Percentiles rank a stretch among this genome's conserved stretches.
phyloP scores from a whole-genome alignment of 2,329 filamentous ascomycete genomes.

The Nemania sp. region DNA sequence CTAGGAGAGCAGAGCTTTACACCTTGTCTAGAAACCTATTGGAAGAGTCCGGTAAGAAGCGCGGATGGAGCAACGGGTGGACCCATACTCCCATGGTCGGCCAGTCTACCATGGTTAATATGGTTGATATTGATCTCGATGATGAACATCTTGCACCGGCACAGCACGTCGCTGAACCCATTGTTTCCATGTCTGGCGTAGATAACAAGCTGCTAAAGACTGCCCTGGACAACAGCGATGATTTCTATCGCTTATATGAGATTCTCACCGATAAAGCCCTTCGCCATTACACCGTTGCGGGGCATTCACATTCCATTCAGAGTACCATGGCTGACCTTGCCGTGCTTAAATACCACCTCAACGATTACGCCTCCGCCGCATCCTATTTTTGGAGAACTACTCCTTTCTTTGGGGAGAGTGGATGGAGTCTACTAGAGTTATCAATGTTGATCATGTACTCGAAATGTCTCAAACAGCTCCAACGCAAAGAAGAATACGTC shows the following conservation, averaged over 20 bases:
- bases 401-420: constrained; percentile 80
- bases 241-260: constrained; percentile 77
- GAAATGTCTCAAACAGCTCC: constrained; percentile 81
- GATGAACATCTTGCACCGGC: constrained; percentile 54
- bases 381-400: constrained; percentile 83
- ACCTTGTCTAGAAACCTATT: constrained; percentile 83
- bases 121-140: constrained; percentile 70
- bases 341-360: constrained; percentile 80
- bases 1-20: constrained; percentile 84
- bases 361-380: constrained; percentile 79
- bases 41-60: constrained; percentile 76
- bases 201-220: constrained; percentile 68
- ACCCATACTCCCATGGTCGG: constrained; percentile 65
- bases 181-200: constrained; percentile 59
- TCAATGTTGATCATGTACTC: constrained; percentile 89
- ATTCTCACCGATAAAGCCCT: constrained; percentile 86
- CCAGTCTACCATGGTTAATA: constrained; percentile 58
- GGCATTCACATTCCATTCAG: constrained; percentile 81
- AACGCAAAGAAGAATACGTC: constrained; percentile 82
- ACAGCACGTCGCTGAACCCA: constrained; percentile 19
- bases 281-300: constrained; percentile 84
- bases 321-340: constrained; percentile 86
- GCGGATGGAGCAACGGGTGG: constrained; percentile 85
- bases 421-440: constrained; percentile 84
- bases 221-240: constrained; percentile 70